Base-by-base conservation (phyloP, 805 yeast species). In the Scheffersomyces stipitis region DNA sequence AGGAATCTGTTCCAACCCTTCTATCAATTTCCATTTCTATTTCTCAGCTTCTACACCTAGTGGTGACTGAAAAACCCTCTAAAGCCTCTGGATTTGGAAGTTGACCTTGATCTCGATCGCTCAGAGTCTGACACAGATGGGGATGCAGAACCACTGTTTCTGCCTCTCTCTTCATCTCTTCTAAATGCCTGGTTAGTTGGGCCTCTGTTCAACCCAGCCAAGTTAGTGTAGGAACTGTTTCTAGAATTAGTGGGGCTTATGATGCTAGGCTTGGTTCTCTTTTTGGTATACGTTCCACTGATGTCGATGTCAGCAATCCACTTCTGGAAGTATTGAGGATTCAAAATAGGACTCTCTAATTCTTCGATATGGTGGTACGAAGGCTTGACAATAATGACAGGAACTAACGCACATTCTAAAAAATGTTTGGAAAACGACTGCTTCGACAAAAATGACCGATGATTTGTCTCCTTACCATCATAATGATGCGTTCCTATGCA, bases 311-410 rank as follows among this genome's bases (percentile, higher is more conserved):
- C 39, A 26, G 51, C 53, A 5, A 67, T 42, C 64, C 63, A 62
- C 40, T 62, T 53, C 36, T 54, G 55, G 42, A 69, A 69, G 45
- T 67, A 69, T n/a, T 44, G 34, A 30, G 56, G 60, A 6, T 57
- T 45, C 18, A 59, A 61, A n/a, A 69, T 51, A 3, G 70, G 69
- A 7, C 39, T 40, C 1, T 48, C 45, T 33, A 69, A 54, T 23
- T 38, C 42, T 37, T 61, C 68, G n/a, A 47, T 45, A 37, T 59
- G 56, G 28, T 56, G 51, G 43, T 66, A 65, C 18, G 51, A 50
- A 1, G 75, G 71, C 43, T 69, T 69, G 3, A 69, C 73, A 10
- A 67, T 53, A 28, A 69, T 66, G 20, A 68, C 73, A 7, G 75
- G 75, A 2, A 69, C 72, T 40, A 66, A 52, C 1, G 73, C 72